These are phyloP conservation scores for Geotrichum macrosporum DNA, from an alignment of 1,139 yeast species.

Conservation along the genomic window DNA sequence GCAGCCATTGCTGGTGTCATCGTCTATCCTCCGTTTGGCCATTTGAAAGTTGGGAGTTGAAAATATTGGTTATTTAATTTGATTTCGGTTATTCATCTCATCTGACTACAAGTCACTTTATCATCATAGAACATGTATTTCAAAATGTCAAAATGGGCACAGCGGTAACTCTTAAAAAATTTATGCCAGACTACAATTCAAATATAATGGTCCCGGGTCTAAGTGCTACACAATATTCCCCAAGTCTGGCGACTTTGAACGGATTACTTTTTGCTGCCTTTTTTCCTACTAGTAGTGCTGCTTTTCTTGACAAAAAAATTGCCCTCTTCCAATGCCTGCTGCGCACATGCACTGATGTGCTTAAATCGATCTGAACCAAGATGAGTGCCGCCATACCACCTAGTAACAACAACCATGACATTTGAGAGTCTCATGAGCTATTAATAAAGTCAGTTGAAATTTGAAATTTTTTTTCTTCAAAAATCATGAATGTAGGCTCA, in stretches of 20 bases:
- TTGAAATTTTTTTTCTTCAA: not conserved
- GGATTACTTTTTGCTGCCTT: not conserved
- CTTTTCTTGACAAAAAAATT: conserved; percentile 37
- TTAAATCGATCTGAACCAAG: conserved; percentile 82
- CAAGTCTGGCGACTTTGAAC: too few relatives aligned
- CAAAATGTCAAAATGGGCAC: too few relatives aligned
- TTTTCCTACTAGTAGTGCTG: conserved; percentile 1
- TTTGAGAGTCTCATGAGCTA: conserved; percentile 59
- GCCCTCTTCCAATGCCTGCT: conserved; percentile 68
- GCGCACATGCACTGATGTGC: conserved; percentile 76
- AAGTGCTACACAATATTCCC: too few relatives aligned
- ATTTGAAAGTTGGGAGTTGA: too few relatives aligned
- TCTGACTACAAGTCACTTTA: too few relatives aligned
- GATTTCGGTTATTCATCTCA: too few relatives aligned
- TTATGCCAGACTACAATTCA: too few relatives aligned
- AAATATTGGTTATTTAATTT: too few relatives aligned
- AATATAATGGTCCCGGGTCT: too few relatives aligned
- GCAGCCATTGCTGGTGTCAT: not conserved
- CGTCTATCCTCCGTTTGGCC: too few relatives aligned
- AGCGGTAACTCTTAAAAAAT: too few relatives aligned
- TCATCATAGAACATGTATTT: too few relatives aligned
- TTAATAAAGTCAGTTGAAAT: not conserved
- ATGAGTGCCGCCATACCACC: conserved; percentile 91
- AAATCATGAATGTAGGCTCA: conserved; percentile 31
- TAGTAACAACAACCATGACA: conserved; percentile 73